Conservation (phyloP, 495 filamentous ascomycete species). For the Cercophora newfieldiana region DNA sequence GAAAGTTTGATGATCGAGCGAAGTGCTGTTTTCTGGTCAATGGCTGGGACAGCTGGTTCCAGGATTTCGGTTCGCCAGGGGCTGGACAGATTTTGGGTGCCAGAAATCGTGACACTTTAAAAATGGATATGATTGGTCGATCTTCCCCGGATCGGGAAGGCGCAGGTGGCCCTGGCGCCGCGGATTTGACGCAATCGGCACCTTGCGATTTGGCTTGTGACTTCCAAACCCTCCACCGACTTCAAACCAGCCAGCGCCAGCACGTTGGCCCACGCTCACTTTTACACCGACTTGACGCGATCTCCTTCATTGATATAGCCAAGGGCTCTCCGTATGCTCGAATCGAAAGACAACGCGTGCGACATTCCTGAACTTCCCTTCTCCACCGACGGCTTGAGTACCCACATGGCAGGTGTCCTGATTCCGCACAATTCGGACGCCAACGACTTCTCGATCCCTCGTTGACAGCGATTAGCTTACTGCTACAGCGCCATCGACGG, state of each 20-base stretch:
- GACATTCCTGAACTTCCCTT: not conserved
- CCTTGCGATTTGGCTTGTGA: constrained; percentile 6
- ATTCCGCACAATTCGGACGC: not conserved
- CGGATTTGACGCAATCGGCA: constrained; percentile 12
- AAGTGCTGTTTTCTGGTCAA: too few relatives aligned
- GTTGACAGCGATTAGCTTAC: not conserved
- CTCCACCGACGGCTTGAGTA: not conserved
- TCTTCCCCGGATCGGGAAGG: constrained; percentile 3
- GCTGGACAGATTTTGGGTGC: too few relatives aligned
- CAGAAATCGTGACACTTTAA: not conserved
- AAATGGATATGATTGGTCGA: constrained; percentile 8
- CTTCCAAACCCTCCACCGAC: not conserved
- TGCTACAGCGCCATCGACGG: not conserved
- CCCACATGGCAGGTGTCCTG: not conserved
- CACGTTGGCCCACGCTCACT: not conserved
- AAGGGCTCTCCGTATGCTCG: not conserved
- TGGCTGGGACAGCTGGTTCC: not conserved
- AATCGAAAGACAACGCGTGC: not conserved
- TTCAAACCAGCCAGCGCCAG: not conserved
- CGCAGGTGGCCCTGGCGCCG: constrained; percentile 5
- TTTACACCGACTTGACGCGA: not conserved
- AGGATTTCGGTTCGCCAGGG: not conserved
- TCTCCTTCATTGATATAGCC: not conserved
- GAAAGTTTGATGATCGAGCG: too few relatives aligned
- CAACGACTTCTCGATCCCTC: not conserved